These are phyloP conservation scores for Penicillium longicatenatum DNA, from an alignment of 495 filamentous ascomycete species.

Conservation along the genomic window DNA sequence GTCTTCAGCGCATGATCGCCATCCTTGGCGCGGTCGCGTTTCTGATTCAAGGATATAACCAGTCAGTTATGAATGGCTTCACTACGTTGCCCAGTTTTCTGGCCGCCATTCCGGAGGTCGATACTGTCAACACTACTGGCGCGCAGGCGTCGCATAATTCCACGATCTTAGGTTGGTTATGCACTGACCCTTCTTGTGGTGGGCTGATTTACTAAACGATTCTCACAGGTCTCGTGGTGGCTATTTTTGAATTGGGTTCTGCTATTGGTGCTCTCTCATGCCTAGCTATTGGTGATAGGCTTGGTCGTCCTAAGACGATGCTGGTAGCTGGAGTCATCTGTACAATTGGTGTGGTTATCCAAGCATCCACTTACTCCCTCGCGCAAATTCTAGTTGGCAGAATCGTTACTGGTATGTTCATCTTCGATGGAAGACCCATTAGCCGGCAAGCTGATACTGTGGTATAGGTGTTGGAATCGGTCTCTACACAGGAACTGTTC, in stretches of 20 bases:
- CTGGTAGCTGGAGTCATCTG: constrained; percentile 36
- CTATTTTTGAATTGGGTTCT: constrained; percentile 59
- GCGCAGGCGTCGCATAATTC: constrained; percentile 13
- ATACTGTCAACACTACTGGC: constrained; percentile 11
- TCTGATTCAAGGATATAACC: constrained; percentile 24
- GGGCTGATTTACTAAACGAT: neutral
- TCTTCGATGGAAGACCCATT: neutral
- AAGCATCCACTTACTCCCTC: constrained; percentile 33
- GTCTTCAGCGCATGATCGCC: constrained; percentile 18
- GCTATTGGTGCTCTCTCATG: constrained; percentile 57
- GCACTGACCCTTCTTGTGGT: neutral
- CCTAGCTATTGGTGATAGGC: constrained; percentile 55
- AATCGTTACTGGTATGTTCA: constrained; percentile 17
- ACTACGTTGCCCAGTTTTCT: constrained; percentile 19
- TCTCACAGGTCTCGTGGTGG: constrained; percentile 45
- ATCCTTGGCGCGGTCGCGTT: constrained; percentile 24
- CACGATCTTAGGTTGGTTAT: constrained; percentile 11
- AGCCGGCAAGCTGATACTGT: neutral
- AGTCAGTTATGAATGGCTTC: constrained; percentile 24
- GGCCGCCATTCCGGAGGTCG: constrained; percentile 15
- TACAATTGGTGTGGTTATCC: constrained; percentile 15
- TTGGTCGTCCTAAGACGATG: constrained; percentile 59
- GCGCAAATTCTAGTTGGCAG: constrained; percentile 53
- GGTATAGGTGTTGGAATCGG: constrained; percentile 57
- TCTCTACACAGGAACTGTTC: constrained; percentile 59